Conservation (phyloP, 2,329 filamentous ascomycete genomes). For the Fusarium verrucosum region DNA sequence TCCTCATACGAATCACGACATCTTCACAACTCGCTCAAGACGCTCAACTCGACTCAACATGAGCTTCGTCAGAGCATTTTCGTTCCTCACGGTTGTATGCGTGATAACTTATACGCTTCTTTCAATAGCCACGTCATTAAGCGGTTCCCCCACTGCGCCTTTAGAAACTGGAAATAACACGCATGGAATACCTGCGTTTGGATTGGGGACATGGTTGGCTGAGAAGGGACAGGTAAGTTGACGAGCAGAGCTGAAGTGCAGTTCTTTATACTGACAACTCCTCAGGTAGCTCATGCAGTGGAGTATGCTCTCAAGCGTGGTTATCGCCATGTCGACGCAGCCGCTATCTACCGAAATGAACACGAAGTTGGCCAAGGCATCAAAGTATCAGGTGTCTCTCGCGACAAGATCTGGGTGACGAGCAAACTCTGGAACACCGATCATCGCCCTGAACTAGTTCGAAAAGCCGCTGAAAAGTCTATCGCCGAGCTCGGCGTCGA, state of each 20-base stretch:
- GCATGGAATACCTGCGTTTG: constrained; percentile 44
- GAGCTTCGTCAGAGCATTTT: constrained; percentile 26
- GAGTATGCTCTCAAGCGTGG: constrained; percentile 61
- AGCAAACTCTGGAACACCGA: constrained; percentile 51
- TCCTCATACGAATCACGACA: constrained; percentile 6
- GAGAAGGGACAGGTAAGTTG: constrained; percentile 22
- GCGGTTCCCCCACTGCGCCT: background rate
- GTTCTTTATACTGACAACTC: background rate
- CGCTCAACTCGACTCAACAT: background rate
- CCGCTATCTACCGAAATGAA: constrained; percentile 70
- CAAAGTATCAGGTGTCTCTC: constrained; percentile 39
- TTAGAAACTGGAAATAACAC: background rate
- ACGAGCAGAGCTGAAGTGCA: accelerated
- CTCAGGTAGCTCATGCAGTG: constrained; percentile 55
- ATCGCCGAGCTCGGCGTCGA: constrained; percentile 46
- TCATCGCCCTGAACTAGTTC: constrained; percentile 44
- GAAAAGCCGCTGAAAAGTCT: constrained; percentile 44
- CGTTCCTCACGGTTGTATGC: constrained; percentile 21
- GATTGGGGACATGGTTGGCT: constrained; percentile 50
- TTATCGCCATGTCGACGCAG: constrained; percentile 66
- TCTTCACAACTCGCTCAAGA: background rate
- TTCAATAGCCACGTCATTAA: constrained; percentile 18
- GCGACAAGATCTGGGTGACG: constrained; percentile 45
- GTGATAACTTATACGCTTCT: constrained; percentile 14
- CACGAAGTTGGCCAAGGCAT: constrained; percentile 60